Percentiles rank a stretch among this genome's conserved stretches.
Conservation (phyloP, 1,284 basidiomycete species). For the Malassezia dermatis region DNA sequence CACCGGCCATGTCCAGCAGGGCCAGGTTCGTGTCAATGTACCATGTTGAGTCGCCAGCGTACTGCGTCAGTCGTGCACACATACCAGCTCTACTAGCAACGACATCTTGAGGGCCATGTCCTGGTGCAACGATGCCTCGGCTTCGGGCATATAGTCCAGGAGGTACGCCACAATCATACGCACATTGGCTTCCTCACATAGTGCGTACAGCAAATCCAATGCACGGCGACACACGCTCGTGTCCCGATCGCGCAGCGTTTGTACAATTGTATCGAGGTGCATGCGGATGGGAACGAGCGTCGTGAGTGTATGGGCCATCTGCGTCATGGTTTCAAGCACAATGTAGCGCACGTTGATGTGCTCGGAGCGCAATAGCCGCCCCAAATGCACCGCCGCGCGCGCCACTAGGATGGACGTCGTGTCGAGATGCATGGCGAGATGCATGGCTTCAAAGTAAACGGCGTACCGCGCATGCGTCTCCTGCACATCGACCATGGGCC, state of each 20-base stretch:
- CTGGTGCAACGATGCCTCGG: constrained; percentile 88
- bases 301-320: constrained; percentile 75
- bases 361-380: constrained; percentile 88
- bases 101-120: constrained; percentile 99
- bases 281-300: constrained; percentile 84
- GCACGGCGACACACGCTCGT: constrained; percentile 90
- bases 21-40: constrained; percentile 56
- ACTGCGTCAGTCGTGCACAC: constrained; percentile 54
- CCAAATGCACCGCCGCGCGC: constrained; percentile 80
- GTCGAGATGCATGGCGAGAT: constrained; percentile 91
- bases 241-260: constrained; percentile 88
- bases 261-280: constrained; percentile 89
- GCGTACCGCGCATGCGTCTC: constrained; percentile 98
- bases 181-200: constrained; percentile 94
- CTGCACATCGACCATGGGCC: constrained; percentile 66
- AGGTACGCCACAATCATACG: constrained; percentile 90
- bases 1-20: constrained; percentile 88
- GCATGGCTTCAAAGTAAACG: constrained; percentile 94
- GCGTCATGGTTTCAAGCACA: constrained; percentile 94
- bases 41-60: constrained; percentile 63
- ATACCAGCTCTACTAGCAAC: constrained; percentile 67
- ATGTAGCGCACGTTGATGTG: constrained; percentile 98
- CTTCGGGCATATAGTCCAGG: constrained; percentile 78
- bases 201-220: constrained; percentile 89
- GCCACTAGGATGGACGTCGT: constrained; percentile 78